Base-by-base conservation (phyloP, 2,329 filamentous ascomycete species). In the Fusarium lateritium region DNA sequence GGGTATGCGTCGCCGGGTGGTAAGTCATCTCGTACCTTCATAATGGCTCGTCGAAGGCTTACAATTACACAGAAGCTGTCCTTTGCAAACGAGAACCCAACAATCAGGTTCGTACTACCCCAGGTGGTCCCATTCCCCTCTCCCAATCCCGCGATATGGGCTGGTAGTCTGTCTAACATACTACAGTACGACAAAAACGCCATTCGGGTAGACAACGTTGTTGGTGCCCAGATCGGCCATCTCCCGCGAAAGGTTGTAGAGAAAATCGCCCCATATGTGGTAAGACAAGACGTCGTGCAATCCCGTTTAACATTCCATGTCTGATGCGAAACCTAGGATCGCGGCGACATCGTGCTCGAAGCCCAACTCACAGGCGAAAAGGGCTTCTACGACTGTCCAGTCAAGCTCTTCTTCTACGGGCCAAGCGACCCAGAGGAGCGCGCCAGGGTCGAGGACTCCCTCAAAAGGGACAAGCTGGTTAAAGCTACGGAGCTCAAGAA, bases 151-250 rank as follows among this genome's bases (percentile, higher is more conserved):
- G 52, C 52, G 7, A 28, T n/a, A 42, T 42, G 47, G 31, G 15
- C 51, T 59, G 34, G 15, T 11, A 45, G 24, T 14, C n/a, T 40
- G 19, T 58, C 53, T 61, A 28, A 67, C 44, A 47, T 33, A 19
- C 33, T 46, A 19, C 42, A 82, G 70, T 92, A 91, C 75, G 92
- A 96, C 75, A 67, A 71, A 7, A 96, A 96, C 79, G 93, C 93
- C 0, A 93, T 97, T 59, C 87, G 89, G 7, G 88, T 97, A 2
- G 85, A 92, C 72, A 97, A 96, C 77, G 92, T 94, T 15, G 86
- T 92, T 74, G 86, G 88, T 17, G 77, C 79, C 9, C 93, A 97
- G 73, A 92, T 97, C 71, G 94, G 94, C 1, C 93, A 97, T 78
- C 83, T 97, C 40, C 91, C 92, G 8, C 84, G 88, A 14, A 83